A percentile compares a stretch with the other conserved stretches of the same genome.
phyloP scores from a whole-genome alignment of 768 basidiomycete genomes.

The Mycena maculata region DNA sequence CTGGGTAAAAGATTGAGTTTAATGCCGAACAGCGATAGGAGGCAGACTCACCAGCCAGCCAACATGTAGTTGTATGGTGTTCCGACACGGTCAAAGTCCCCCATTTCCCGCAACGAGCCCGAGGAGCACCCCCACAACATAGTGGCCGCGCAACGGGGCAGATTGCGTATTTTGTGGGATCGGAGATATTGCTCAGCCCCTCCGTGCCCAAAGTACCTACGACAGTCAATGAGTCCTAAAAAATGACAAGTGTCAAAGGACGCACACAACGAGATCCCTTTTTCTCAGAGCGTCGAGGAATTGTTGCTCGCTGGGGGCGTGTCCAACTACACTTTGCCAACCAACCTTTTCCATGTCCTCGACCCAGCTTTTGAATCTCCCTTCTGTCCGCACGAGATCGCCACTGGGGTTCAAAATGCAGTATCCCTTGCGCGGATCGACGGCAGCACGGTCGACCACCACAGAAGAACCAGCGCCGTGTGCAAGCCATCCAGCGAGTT shows the following conservation, averaged over 20 bases:
- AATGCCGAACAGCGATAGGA: neutral
- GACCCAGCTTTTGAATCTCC: slow-evolving; percentile 83
- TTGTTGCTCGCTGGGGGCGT: slow-evolving; percentile 86
- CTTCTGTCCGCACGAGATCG: slow-evolving; percentile 87
- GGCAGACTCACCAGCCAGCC: slow-evolving; percentile 87
- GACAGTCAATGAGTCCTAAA: slow-evolving; percentile 17
- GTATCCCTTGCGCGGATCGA: slow-evolving; percentile 79
- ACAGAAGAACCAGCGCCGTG: slow-evolving; percentile 31
- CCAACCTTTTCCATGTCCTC: slow-evolving; percentile 75
- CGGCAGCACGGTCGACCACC: slow-evolving; percentile 57
- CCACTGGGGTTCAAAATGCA: slow-evolving; percentile 94
- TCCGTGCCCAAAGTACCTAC: slow-evolving; percentile 96
- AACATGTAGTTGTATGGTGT: slow-evolving; percentile 97
- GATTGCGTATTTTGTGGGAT: slow-evolving; percentile 84
- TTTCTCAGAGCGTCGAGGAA: slow-evolving; percentile 75
- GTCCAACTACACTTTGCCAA: slow-evolving; percentile 87
- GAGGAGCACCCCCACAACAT: slow-evolving; percentile 99
- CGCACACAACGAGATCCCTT: slow-evolving; percentile 92
- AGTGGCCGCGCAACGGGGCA: slow-evolving; percentile 88
- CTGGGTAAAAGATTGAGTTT: slow-evolving; percentile 51
- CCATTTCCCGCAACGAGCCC: slow-evolving; percentile 87
- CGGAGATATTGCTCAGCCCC: slow-evolving; percentile 95
- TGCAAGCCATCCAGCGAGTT: slow-evolving; percentile 59
- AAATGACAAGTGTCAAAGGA: slow-evolving; percentile 33
- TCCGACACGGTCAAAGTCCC: slow-evolving; percentile 92